Conservation (phyloP, 306 rosid genomes). For the Corylus heterophylla region DNA sequence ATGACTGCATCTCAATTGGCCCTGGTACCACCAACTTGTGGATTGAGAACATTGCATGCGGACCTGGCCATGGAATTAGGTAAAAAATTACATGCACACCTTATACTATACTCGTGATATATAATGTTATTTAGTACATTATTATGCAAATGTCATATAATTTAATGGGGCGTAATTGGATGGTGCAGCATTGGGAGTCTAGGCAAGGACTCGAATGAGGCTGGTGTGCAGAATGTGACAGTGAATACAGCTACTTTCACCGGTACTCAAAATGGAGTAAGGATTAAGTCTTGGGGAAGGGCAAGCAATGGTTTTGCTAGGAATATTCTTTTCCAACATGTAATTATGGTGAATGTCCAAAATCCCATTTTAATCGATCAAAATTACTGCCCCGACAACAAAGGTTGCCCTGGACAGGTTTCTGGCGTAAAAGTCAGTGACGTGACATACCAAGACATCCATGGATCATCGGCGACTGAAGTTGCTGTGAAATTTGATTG, state of each 20-base stretch:
- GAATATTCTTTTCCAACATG: constrained; percentile 42
- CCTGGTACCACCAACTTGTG: constrained; percentile 59
- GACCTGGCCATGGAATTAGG: constrained; percentile 76
- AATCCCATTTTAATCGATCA: constrained; percentile 56
- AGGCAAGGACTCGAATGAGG: constrained; percentile 37
- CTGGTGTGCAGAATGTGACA: constrained; percentile 59
- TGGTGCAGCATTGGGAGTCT: constrained; percentile 56
- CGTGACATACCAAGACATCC: constrained; percentile 31
- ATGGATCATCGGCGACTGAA: constrained; percentile 38
- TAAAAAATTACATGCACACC: not conserved
- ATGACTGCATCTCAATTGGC: constrained; percentile 63
- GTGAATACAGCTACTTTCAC: constrained; percentile 37
- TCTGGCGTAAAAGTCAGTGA: constrained; percentile 36
- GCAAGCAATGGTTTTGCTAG: constrained; percentile 50
- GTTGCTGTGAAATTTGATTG: constrained; percentile 42
- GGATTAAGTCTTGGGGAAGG: constrained; percentile 64
- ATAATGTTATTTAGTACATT: too few relatives aligned
- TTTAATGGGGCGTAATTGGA: not conserved
- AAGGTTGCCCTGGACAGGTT: constrained; percentile 36
- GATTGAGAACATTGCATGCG: constrained; percentile 58
- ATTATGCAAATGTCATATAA: too few relatives aligned
- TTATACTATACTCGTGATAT: too few relatives aligned
- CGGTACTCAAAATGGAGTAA: constrained; percentile 43
- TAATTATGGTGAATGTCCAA: constrained; percentile 36
- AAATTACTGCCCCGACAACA: constrained; percentile 46